Base-by-base conservation (phyloP, 2,329 filamentous ascomycete species). In the Ophiostoma quercus region DNA sequence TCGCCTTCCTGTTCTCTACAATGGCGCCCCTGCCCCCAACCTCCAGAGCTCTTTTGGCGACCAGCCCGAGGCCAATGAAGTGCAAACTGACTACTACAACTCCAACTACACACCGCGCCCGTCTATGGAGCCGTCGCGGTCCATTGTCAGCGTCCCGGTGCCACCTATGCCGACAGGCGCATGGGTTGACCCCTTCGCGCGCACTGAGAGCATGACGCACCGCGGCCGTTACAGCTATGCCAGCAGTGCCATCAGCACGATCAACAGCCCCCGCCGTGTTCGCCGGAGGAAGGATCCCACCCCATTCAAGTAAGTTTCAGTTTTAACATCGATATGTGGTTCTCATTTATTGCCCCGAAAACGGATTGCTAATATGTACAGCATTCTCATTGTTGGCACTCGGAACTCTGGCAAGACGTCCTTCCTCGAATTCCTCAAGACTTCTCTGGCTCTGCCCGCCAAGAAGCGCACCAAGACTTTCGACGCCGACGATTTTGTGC, bases 151-250 rank as follows among this genome's bases (percentile, higher is more conserved):
- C 72, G 67, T 68, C 25, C 51, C 67, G 16, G 79, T 85, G 63
- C 87, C 87, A 68, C 87, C 88, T 1, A 81, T 90, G 68, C 87
- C 87, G 66, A 85, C 82, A 77, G 85, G 85, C 71, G 85, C 85
- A 66, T 85, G 83, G 75, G 84, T 86, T 73, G 92, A 96, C 76
- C 90, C 92, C 16, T 95, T 95, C 77, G 88, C 90, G 65, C 87
- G 92, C 73, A 90, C 91, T 47, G 92, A 96, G 82, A 97, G 94
- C 84, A 97, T 98, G 92, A 94, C 94, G 75, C 90, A 98, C 80
- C 92, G 95, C 75, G 93, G 94, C 72, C 91, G 95, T 74, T 97
- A 96, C 81, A 97, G 94, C 82, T 98, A 97, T 81, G 93, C 94
- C 70, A 96, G 92, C 82, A 96, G 91, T 80, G 90, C 92, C 69